Percentiles rank a stretch among this genome's conserved stretches.
phyloP scores from a whole-genome alignment of 805 yeast genomes.

The Wickerhamomyces canadensis region DNA sequence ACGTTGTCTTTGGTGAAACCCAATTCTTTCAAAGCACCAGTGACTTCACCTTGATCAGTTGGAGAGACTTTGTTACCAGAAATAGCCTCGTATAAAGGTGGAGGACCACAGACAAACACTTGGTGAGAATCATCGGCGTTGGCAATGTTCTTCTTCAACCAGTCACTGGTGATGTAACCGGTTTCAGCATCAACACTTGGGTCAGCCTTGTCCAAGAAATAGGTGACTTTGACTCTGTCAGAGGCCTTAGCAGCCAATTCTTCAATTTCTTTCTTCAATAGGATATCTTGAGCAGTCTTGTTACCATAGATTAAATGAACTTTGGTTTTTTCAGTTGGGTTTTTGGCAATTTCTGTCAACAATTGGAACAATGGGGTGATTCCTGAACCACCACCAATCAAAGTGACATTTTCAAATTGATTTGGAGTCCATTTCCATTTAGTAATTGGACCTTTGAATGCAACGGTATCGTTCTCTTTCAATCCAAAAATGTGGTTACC shows the following conservation, averaged over 20 bases:
- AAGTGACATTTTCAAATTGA: conserved; percentile 69
- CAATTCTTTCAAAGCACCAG: conserved; percentile 81
- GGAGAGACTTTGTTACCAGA: conserved; percentile 86
- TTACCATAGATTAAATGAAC: conserved; percentile 79
- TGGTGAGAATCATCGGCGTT: conserved; percentile 63
- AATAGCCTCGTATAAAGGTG: conserved; percentile 79
- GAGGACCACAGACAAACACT: conserved; percentile 94
- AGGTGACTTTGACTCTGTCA: conserved; percentile 70
- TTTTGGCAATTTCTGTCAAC: conserved; percentile 64
- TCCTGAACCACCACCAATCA: conserved; percentile 96
- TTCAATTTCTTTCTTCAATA: conserved; percentile 76
- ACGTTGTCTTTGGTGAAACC: conserved; percentile 87
- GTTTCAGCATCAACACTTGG: conserved; percentile 43
- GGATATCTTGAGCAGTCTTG: conserved; percentile 70
- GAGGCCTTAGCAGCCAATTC: conserved; percentile 58
- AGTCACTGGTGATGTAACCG: conserved; percentile 80
- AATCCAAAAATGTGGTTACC: conserved; percentile 65
- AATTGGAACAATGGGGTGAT: conserved; percentile 94
- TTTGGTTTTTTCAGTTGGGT: conserved; percentile 87
- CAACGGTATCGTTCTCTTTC: conserved; percentile 71
- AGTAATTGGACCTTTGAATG: conserved; percentile 90
- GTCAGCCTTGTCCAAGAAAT: conserved; percentile 67
- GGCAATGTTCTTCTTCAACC: conserved; percentile 54
- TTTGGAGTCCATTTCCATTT: conserved; percentile 92
- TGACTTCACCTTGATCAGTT: conserved; percentile 89